Percentiles rank a stretch among this genome's conserved stretches.
Conservation (phyloP, 345 rosid species). For the Lumnitzera racemosa region DNA sequence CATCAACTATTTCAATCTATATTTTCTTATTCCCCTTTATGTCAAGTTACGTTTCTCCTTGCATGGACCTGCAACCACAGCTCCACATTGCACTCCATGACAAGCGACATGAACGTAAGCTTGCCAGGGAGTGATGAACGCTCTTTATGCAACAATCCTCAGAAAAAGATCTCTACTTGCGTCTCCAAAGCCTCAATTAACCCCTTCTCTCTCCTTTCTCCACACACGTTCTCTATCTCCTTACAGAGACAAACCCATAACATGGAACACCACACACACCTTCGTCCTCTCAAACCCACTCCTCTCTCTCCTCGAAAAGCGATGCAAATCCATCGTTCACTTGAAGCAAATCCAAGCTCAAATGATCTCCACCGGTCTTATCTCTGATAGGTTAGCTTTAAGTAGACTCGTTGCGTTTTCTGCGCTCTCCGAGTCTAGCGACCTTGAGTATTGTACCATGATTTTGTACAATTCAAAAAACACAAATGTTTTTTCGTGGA, state of each 20-base stretch:
- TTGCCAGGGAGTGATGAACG: no score
- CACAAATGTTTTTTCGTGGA: conserved; percentile 61
- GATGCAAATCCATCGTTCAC: conserved; percentile 46
- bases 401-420: conserved; percentile 65
- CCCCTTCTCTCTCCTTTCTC: conserved; percentile 7
- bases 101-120: no score
- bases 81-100: no score
- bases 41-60: no score
- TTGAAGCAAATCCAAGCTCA: conserved; percentile 73
- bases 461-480: conserved; percentile 32
- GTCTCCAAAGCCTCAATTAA: neutral
- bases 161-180: neutral
- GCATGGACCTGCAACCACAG: no score
- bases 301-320: conserved; percentile 39
- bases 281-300: conserved; percentile 50
- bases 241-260: conserved; percentile 26
- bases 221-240: conserved; percentile 35
- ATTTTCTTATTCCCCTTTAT: no score
- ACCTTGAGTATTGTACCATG: conserved; percentile 52
- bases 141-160: no score
- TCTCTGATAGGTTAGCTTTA: conserved; percentile 44
- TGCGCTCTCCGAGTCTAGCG: conserved; percentile 45
- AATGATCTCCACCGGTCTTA: conserved; percentile 41
- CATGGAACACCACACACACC: conserved; percentile 35
- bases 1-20: no score